Evolutionary conservation across 345 rosid species (phyloP), one percentile per base, ranked within the genome.

Genomic region (Euclidium syriacum): DNA sequence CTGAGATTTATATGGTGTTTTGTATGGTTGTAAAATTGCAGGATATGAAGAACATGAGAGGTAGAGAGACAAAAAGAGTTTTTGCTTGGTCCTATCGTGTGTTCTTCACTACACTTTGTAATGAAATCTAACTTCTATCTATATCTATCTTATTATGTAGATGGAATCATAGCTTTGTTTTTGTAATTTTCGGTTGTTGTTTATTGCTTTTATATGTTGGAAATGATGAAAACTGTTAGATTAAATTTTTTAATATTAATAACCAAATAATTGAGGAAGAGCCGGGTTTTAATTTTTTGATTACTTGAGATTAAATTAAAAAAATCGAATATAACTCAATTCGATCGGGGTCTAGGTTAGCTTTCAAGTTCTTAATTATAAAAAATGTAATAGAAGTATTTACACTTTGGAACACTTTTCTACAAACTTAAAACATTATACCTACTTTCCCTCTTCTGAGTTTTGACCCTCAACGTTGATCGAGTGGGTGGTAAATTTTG

Each of bases 21-120:
- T 30, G 10, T 33, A 58, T 48, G 36, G n/a, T 5, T 68, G 33
- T 44, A 33, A 52, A n/a, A 61, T 44, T 61, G 50, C 51, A 70
- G 74, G 69, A 63, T 70, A 25, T 30, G 74, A 70, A 70, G 69
- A 70, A 34, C 74, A 55, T 47, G 74, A 63, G 69, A 70, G 74
- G 52, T 70, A 70, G 35, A 53, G 50, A 35, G 42, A 62, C 49
- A 0, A 29, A 29, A 9, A 61, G 62, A 46, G 68, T 53, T 69
- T 68, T 58, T 41, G 59, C 59, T 44, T 53, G 54, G 36, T 44
- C 39, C 1, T n/a, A 22, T 43, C 59, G 47, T 52, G 49, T 25
- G 49, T 54, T 60, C 48, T 52, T 52, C 4, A 32, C 27, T 58
- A 38, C 18, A 22, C 33, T 35, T 47, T 56, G 68, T 64, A 29